Evolutionary conservation across 495 filamentous ascomycete species (phyloP).

Genomic region (Penicillium ochrochloron): DNA sequence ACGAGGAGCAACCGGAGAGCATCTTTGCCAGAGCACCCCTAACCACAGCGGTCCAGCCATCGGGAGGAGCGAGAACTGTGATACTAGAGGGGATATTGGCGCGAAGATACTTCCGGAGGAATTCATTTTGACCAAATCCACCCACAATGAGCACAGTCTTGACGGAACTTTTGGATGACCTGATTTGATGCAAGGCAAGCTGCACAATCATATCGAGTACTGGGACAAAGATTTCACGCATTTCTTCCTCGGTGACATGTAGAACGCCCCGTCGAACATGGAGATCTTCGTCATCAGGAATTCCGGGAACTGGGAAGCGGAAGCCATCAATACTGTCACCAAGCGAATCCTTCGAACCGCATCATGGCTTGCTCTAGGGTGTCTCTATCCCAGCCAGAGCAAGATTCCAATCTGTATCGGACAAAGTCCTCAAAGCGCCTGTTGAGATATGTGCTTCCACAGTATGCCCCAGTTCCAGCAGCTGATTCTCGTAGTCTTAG

Average conservation of each 20-base stretch:
- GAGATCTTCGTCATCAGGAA: neutral
- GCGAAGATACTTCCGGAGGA: neutral
- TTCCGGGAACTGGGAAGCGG: neutral
- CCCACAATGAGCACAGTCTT: neutral
- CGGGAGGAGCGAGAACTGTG: neutral
- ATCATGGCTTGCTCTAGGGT: slow-evolving; percentile 28
- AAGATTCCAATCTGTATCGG: slow-evolving; percentile 50
- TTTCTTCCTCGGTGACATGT: slow-evolving; percentile 21
- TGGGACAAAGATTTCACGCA: slow-evolving; percentile 29
- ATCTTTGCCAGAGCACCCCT: neutral
- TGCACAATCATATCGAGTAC: slow-evolving; percentile 21
- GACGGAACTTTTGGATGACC: neutral
- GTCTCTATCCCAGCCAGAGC: slow-evolving; percentile 27
- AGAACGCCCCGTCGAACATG: slow-evolving; percentile 27
- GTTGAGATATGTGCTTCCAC: slow-evolving; percentile 73
- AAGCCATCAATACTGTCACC: neutral
- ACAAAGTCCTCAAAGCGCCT: slow-evolving; percentile 70
- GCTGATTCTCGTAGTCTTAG: slow-evolving; percentile 67
- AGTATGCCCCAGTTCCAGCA: slow-evolving; percentile 64
- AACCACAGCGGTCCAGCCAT: neutral
- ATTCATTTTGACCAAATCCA: neutral
- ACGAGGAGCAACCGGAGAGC: neutral
- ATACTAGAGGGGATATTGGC: neutral
- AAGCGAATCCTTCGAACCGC: slow-evolving; percentile 25
- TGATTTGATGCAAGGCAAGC: neutral